Evolutionary conservation across 148 eudicot species (phyloP).

Genomic region (Vaccinium darrowii): DNA sequence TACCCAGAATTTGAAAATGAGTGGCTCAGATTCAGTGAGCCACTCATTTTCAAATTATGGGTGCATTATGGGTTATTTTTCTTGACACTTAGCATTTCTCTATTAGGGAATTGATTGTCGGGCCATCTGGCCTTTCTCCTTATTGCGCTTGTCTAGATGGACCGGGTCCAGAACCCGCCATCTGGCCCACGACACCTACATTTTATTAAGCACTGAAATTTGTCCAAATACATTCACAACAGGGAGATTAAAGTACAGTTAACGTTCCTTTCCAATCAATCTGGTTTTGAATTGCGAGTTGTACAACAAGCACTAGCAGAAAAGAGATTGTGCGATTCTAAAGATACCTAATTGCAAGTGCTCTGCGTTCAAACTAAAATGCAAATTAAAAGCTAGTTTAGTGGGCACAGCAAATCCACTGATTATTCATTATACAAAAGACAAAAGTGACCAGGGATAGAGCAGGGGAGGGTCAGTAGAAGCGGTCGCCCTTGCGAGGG

Average conservation of each 20-base stretch:
- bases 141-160: too few species aligned
- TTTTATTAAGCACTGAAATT: not conserved
- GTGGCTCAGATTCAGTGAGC: too few species aligned
- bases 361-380: not conserved
- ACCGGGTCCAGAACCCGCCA: too few species aligned
- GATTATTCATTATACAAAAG: not conserved
- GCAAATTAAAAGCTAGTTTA: not conserved
- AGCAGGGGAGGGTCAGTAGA: too few species aligned
- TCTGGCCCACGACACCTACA: not conserved
- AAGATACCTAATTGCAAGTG: not conserved
- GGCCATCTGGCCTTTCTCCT: too few species aligned
- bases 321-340: not conserved
- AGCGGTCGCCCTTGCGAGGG: too few species aligned
- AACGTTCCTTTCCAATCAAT: not conserved
- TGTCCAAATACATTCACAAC: not conserved
- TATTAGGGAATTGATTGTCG: too few species aligned
- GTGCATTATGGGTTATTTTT: too few species aligned
- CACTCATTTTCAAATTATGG: too few species aligned
- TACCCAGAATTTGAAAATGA: too few species aligned
- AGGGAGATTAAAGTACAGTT: not conserved
- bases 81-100: too few species aligned
- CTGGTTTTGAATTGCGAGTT: not conserved
- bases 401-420: not conserved
- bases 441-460: too few species aligned
- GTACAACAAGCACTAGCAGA: constrained; percentile 3